Evolutionary conservation across 2,329 filamentous ascomycete genomes (phyloP), one percentile per base, ranked within the genome.

Genomic region (Nigrospora sphaerica): DNA sequence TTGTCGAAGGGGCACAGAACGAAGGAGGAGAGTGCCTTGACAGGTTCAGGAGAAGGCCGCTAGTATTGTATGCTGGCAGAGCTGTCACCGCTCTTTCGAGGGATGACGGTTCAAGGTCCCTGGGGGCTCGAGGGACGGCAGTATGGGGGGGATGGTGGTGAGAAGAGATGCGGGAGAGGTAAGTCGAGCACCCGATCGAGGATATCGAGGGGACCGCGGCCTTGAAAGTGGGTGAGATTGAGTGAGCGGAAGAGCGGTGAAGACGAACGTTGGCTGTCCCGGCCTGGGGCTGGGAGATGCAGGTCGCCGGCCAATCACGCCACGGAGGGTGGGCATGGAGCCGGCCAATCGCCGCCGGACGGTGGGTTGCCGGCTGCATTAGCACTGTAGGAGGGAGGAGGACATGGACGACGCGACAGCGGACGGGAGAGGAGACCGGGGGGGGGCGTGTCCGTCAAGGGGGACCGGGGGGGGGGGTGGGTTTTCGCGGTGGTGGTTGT

Each of bases 71-170:
- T 55, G 57, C 57, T 57, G 58, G 58, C 70, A 57, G 56, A 57
- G 55, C 48, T 55, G 68, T 70, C 69, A 72, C 69, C 69, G 69
- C 68, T 71, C 66, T 71, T 71, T 71, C 61, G 59, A 39, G 28
- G 37, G 32, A 37, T 36, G 42, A 49, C 44, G 47, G 44, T 49
- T 44, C 42, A 40, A 45, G 16, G 45, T 31, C 47, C 46, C 47
- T 46, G 42, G 47, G 47, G 47, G 34, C 31, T 46, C 44, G 37
- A 46, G 38, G 44, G 38, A 33, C 37, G 23, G 35, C 39, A 17
- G 35, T 45, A 37, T 39, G 44, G 47, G 44, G 44, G 35, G 39
- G 39, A 42, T 37, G 44, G 42, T 43, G 40, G 47, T 45, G 44
- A 39, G 43, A 42, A 46, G 39, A 42, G 34, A 39, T 37, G 42